Conservation (phyloP, 2,329 filamentous ascomycete genomes). For the Aspergillus tamarii region DNA sequence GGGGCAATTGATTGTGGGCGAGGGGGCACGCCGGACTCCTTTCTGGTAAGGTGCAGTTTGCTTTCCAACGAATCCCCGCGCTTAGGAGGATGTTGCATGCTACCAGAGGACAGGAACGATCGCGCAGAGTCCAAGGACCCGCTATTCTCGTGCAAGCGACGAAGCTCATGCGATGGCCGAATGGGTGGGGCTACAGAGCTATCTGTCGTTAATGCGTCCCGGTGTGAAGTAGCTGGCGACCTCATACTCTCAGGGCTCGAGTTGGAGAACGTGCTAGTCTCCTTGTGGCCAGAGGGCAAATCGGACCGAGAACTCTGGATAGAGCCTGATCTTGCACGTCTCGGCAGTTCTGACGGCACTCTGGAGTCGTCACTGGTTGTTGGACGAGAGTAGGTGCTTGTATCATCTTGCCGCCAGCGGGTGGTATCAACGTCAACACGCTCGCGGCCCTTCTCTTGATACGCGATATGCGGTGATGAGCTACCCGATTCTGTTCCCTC, state of each 20-base stretch:
- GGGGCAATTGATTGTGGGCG: conserved; percentile 36
- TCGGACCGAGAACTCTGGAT: conserved; percentile 51
- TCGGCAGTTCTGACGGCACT: conserved; percentile 80
- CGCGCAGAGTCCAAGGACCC: conserved; percentile 44
- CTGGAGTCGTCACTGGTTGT: conserved; percentile 65
- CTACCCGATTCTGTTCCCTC: conserved; percentile 35
- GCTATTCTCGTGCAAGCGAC: conserved; percentile 57
- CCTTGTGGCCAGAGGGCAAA: conserved; percentile 40
- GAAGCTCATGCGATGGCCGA: conserved; percentile 62
- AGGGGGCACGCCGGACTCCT: conserved; percentile 57
- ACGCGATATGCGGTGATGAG: conserved; percentile 85
- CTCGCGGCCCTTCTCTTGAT: conserved; percentile 78
- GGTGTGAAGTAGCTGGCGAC: conserved; percentile 33
- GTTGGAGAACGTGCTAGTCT: conserved; percentile 46
- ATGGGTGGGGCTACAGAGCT: conserved; percentile 40
- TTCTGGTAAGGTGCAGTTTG: conserved; percentile 60
- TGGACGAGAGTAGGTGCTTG: conserved; percentile 16
- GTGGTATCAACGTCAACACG: conserved; percentile 52
- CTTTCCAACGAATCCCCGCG: conserved; percentile 64
- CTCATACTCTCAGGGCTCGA: conserved; percentile 33
- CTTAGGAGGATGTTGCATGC: conserved; percentile 50
- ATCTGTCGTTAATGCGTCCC: conserved; percentile 30
- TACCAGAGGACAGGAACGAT: conserved; percentile 35
- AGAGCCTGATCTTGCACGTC: conserved; percentile 56
- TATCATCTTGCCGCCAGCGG: conserved; percentile 35